phyloP scores from a whole-genome alignment of 495 filamentous ascomycete species.

The Astrothelium macrocarpum region DNA sequence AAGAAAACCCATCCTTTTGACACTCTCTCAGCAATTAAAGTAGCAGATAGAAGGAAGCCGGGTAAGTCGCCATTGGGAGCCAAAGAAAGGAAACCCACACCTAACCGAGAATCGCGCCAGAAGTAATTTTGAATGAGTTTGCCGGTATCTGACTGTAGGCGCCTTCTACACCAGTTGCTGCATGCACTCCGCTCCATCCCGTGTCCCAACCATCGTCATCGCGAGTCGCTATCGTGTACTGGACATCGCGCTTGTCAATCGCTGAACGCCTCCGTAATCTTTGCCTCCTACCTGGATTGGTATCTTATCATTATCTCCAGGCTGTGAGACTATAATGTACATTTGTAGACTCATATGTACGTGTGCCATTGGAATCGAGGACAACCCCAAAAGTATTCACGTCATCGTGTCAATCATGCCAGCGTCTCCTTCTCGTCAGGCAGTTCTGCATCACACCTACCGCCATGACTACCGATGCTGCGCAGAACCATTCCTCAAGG shows the following conservation, averaged over 20 bases:
- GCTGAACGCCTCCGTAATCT: background rate
- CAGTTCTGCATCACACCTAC: background rate
- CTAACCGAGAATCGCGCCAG: background rate
- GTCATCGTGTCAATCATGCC: background rate
- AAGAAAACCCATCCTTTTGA: background rate
- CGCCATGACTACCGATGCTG: background rate
- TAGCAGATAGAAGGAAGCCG: background rate
- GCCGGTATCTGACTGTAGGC: background rate
- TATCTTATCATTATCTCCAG: background rate
- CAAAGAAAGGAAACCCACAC: background rate
- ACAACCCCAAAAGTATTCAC: background rate
- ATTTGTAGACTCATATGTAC: background rate
- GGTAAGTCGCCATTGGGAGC: background rate
- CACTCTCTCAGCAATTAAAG: background rate
- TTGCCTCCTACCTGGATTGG: background rate
- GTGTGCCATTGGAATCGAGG: background rate
- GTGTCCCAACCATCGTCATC: background rate
- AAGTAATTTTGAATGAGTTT: background rate
- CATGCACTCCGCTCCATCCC: background rate
- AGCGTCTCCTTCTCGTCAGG: background rate
- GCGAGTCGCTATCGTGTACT: conserved; percentile 6
- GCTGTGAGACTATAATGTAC: background rate
- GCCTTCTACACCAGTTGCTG: background rate
- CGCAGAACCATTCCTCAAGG: conserved; percentile 12
- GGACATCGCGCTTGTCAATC: conserved; percentile 1